Evolutionary conservation across 306 rosid species (phyloP).

Genomic region (Nissolia schottii): DNA sequence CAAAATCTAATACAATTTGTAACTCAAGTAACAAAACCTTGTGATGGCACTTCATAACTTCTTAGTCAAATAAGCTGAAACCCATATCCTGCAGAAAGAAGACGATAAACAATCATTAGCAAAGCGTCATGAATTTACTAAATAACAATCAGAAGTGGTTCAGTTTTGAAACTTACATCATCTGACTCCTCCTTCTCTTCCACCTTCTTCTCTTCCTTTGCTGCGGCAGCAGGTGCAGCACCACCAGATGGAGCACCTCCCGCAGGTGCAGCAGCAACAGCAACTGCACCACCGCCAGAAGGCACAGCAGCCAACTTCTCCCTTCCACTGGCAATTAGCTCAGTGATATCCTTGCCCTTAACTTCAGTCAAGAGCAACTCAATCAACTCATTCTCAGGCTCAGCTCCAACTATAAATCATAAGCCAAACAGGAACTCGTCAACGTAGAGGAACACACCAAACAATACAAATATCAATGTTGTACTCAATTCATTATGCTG

Average conservation of each 20-base stretch:
- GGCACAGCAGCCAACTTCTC: conserved; percentile 69
- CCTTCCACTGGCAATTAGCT: conserved; percentile 65
- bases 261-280: conserved; percentile 38
- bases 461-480: neutral
- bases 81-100: conserved; percentile 65
- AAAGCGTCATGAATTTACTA: neutral
- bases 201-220: conserved; percentile 70
- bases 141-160: neutral
- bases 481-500: neutral
- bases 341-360: conserved; percentile 54
- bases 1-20: conserved; percentile 28
- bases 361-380: conserved; percentile 51
- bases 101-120: neutral
- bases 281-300: conserved; percentile 55
- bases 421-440: neutral
- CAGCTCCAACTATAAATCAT: conserved; percentile 56
- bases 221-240: conserved; percentile 54
- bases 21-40: conserved; percentile 33
- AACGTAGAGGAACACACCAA: neutral
- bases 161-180: conserved; percentile 45
- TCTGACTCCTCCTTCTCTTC: conserved; percentile 80
- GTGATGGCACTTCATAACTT: neutral
- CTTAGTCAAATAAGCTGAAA: conserved; percentile 61
- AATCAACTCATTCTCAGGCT: conserved; percentile 44
- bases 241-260: conserved; percentile 38